Evolutionary conservation across 148 eudicot genomes (phyloP), one percentile per base, ranked within the genome.

Genomic region (Salicornia ramosissima): DNA sequence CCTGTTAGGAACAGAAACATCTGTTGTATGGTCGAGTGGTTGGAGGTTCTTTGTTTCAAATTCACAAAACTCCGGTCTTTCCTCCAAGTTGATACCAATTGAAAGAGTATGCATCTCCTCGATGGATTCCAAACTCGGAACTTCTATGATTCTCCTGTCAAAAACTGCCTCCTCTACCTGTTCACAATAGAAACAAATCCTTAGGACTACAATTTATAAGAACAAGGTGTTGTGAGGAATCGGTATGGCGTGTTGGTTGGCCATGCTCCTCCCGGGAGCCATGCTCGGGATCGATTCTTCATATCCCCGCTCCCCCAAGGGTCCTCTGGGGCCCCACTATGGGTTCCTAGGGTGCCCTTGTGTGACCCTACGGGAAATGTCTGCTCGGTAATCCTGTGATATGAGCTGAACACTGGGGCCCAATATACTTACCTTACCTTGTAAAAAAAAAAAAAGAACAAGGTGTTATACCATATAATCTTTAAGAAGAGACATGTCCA

Each of bases 41-140:
- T 77, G 79, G 59, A 69, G 79, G 30, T 34, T 65, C 78, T 85
- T 85, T 64, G 65, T 55, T 71, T 73, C 75, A 1, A 52, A 54
- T 11, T 61, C 59, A 26, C 64, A 75, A 53, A 33, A 39, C 33
- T 77, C 83, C 18, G 75, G 47, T 68, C 22, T 60, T 50, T 78
- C 80, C n/a, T 66, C 83, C 1, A 68, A 51, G 9, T 56, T 66
- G 19, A 30, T 63, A 33, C 43, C 75, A 55, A 61, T 4, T 3
- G 68, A 62, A 16, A 80, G 79, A 47, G 86, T 77, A 75, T 89
- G 84, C 96, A 89, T 81, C 61, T 74, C 86, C 80, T 92, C 96
- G 12, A 92, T 92, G 46, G 85, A 77, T 73, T 73, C 82, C 80
- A 86, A 36, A 70, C 88, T 92, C 2, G 92, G 97, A 31, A 92